phyloP scores from a whole-genome alignment of 2,329 filamentous ascomycete species.

The Aureobasidium subglaciale region DNA sequence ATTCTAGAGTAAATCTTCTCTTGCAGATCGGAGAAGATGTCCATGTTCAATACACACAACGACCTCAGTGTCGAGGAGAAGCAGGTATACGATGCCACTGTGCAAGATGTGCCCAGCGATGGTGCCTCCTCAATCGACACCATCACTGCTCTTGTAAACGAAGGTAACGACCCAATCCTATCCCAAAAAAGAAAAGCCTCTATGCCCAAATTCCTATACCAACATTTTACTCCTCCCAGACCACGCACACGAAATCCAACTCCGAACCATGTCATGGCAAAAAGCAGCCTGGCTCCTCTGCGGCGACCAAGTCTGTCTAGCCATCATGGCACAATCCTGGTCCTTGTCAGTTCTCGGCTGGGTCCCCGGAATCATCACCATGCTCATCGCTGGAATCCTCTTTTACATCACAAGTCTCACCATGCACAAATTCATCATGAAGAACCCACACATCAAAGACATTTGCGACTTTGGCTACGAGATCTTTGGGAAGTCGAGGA shows the following conservation, averaged over 20 bases:
- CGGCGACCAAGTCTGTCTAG: slow-evolving; percentile 45
- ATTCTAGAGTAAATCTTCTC: no score
- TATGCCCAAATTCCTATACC: no score
- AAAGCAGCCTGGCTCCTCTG: slow-evolving; percentile 43
- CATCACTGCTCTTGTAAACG: slow-evolving; percentile 22
- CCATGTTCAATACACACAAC: not conserved
- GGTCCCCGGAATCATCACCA: slow-evolving; percentile 42
- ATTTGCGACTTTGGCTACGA: slow-evolving; percentile 47
- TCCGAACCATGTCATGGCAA: slow-evolving; percentile 49
- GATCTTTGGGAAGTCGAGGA: slow-evolving; percentile 36
- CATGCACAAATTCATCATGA: slow-evolving; percentile 49
- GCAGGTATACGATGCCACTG: slow-evolving; percentile 14
- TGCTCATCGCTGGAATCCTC: slow-evolving; percentile 38
- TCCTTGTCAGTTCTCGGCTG: slow-evolving; percentile 43
- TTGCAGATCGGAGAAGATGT: not conserved
- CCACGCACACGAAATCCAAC: slow-evolving; percentile 44
- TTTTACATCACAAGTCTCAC: slow-evolving; percentile 47
- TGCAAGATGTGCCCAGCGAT: slow-evolving; percentile 16
- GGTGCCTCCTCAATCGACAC: slow-evolving; percentile 20
- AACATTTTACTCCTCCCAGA: slow-evolving; percentile 25
- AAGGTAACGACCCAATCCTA: slow-evolving; percentile 30
- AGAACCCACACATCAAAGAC: slow-evolving; percentile 43
- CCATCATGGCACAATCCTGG: slow-evolving; percentile 48
- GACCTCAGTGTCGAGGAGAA: not conserved
- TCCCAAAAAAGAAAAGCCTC: no score